phyloP scores from a whole-genome alignment of 352 stramenopile species.

The Lagenidium sp. region DNA sequence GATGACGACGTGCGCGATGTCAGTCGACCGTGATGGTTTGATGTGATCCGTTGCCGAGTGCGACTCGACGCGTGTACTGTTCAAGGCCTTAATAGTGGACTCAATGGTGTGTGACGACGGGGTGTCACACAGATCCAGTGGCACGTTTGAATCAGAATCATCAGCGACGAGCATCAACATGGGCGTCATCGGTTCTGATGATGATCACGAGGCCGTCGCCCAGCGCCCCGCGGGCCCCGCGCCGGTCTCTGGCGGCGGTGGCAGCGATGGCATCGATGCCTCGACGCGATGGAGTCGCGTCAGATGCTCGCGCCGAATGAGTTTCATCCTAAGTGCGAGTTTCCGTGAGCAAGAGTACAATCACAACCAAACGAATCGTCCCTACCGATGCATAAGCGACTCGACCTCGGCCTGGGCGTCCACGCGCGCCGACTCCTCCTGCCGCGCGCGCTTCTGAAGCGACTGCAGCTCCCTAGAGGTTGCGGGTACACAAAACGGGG shows the following conservation, averaged over 20 bases:
- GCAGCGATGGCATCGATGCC: no score
- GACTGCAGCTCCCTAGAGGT: slow-evolving; percentile 21
- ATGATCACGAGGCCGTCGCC: no score
- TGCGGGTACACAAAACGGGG: no score
- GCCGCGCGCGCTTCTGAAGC: slow-evolving; percentile 22
- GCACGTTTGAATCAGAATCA: slow-evolving; percentile 7
- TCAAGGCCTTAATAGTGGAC: slow-evolving; percentile 11
- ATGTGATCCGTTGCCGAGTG: slow-evolving; percentile 36
- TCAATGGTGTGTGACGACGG: no score
- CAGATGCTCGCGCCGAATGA: slow-evolving; percentile 27
- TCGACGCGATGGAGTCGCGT: slow-evolving; percentile 28
- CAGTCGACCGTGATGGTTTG: no score
- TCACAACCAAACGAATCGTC: neutral
- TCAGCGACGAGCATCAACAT: no score
- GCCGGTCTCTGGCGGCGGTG: no score
- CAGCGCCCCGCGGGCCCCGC: neutral
- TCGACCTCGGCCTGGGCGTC: slow-evolving; percentile 27
- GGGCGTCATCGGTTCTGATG: no score
- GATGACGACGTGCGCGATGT: no score
- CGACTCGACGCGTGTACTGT: slow-evolving; percentile 16
- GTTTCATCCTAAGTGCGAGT: slow-evolving; percentile 28
- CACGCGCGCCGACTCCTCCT: slow-evolving; percentile 22
- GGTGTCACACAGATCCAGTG: no score
- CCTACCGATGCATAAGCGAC: slow-evolving; percentile 24
- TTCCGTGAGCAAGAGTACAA: neutral